Conservation (phyloP, 2,329 filamentous ascomycete species). For the Venturia carpophila region DNA sequence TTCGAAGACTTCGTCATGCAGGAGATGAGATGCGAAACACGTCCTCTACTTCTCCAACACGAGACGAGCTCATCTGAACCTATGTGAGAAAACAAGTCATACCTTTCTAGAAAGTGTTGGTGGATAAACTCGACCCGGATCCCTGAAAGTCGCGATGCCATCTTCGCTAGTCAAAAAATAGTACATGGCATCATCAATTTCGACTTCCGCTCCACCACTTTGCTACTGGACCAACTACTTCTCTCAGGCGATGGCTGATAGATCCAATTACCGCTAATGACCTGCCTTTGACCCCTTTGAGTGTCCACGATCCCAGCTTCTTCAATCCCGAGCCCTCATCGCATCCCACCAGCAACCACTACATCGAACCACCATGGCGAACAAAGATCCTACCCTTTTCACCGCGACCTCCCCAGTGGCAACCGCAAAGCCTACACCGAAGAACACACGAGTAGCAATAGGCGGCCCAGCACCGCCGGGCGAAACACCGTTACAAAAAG, state of each 20-base stretch:
- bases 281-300: neutral
- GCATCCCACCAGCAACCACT: neutral
- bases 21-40: neutral
- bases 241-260: neutral
- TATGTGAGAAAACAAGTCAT: neutral
- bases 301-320: neutral
- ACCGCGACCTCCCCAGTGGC: conserved; percentile 64
- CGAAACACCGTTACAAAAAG: conserved; percentile 48
- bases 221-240: neutral
- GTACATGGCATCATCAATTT: conserved; percentile 13
- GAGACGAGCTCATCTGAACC: neutral
- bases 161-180: conserved; percentile 1
- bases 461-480: conserved; percentile 35
- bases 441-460: conserved; percentile 32
- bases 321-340: neutral
- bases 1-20: neutral
- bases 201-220: neutral
- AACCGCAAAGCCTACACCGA: conserved; percentile 48
- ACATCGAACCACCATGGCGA: conserved; percentile 3
- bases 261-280: neutral
- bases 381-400: conserved; percentile 70
- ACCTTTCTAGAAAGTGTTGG: neutral
- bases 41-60: neutral
- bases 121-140: neutral
- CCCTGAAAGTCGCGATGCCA: conserved; percentile 5